Evolutionary conservation across 768 basidiomycete genomes (phyloP).

Genomic region (Boletus reticulatus): DNA sequence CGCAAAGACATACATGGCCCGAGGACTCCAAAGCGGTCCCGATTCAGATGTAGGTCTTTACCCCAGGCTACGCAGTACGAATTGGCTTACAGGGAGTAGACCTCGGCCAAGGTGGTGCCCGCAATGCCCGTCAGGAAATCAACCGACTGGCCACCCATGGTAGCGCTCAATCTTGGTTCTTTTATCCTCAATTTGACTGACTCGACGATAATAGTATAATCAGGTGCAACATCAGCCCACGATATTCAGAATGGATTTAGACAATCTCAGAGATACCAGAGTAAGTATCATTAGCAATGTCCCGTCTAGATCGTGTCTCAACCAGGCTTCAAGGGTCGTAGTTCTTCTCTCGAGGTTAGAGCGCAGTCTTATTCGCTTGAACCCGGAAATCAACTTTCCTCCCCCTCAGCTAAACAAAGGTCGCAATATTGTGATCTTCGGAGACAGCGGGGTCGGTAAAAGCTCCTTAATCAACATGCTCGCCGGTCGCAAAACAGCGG

Average conservation of each 20-base stretch:
- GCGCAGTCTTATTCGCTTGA: not conserved
- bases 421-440: constrained; percentile 42
- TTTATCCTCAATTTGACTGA: not conserved
- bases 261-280: not conserved
- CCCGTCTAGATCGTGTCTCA: not conserved
- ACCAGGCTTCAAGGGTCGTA: not conserved
- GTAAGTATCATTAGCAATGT: constrained; percentile 5
- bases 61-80: not conserved
- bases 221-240: constrained; percentile 7
- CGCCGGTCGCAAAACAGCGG: constrained; percentile 26
- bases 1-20: not conserved
- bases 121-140: not conserved
- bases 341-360: constrained; percentile 9
- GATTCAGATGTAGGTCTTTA: constrained; percentile 12
- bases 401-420: constrained; percentile 1
- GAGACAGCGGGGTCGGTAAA: constrained; percentile 42
- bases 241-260: constrained; percentile 7
- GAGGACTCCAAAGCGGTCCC: not conserved
- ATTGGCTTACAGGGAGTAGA: constrained; percentile 10
- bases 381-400: not conserved
- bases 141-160: not conserved
- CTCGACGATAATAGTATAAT: not conserved
- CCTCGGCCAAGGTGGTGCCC: not conserved
- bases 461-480: constrained; percentile 46
- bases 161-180: not conserved